Evolutionary conservation across 1,139 yeast species (phyloP).

Genomic region (Geotrichum phurueaensis): DNA sequence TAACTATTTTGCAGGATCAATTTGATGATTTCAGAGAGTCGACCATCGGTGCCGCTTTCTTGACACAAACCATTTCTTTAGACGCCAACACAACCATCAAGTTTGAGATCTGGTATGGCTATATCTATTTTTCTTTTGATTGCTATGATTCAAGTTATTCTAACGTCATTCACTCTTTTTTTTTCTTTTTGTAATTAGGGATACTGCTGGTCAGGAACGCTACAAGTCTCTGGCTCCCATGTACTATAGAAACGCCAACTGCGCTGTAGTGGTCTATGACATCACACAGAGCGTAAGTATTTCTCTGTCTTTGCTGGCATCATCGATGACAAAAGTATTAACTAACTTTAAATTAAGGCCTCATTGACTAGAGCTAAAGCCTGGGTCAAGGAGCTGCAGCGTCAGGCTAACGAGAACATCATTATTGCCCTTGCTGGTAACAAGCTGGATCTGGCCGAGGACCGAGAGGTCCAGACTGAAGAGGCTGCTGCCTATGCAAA

Average conservation of each 20-base stretch:
- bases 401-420: slow-evolving; percentile 78
- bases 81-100: slow-evolving; percentile 47
- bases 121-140: not conserved
- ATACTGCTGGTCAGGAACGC: slow-evolving; percentile 91
- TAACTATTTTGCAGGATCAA: slow-evolving; percentile 45
- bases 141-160: slow-evolving; percentile 34
- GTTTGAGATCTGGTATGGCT: slow-evolving; percentile 42
- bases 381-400: slow-evolving; percentile 93
- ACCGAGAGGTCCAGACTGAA: slow-evolving; percentile 50
- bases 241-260: slow-evolving; percentile 85
- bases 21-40: slow-evolving; percentile 93
- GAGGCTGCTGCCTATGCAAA: slow-evolving; percentile 55
- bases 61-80: slow-evolving; percentile 78
- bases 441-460: slow-evolving; percentile 57
- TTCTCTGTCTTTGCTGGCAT: not conserved
- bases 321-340: not conserved
- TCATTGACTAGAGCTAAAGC: slow-evolving; percentile 86
- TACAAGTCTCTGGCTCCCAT: slow-evolving; percentile 85
- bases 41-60: slow-evolving; percentile 95
- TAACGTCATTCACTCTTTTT: not conserved
- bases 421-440: slow-evolving; percentile 83
- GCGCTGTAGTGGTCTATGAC: slow-evolving; percentile 79
- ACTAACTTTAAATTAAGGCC: slow-evolving; percentile 20
- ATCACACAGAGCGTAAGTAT: slow-evolving; percentile 47
- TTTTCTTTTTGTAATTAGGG: slow-evolving; percentile 45